Conservation (phyloP, 306 rosid species). For the Trifolium pratense region DNA sequence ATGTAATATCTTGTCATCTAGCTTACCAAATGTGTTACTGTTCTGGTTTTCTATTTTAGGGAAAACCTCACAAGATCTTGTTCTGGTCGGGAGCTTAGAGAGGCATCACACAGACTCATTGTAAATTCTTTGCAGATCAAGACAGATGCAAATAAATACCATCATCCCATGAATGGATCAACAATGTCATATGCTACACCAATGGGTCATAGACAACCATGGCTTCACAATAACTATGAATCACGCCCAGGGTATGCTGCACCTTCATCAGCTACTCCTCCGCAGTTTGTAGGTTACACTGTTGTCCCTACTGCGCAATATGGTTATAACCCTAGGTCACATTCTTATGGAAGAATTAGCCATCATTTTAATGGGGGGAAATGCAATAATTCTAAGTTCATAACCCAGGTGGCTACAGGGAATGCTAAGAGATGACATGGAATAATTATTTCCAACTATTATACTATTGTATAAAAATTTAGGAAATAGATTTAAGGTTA, state of each 20-base stretch:
- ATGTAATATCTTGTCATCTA: slow-evolving; percentile 24
- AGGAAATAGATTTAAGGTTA: too few relatives aligned
- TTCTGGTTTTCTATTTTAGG: slow-evolving; percentile 52
- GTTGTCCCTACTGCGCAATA: slow-evolving; percentile 40
- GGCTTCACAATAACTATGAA: slow-evolving; percentile 33
- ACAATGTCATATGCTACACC: slow-evolving; percentile 32
- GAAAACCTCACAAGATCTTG: slow-evolving; percentile 58
- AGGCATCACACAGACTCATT: slow-evolving; percentile 68
- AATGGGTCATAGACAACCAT: slow-evolving; percentile 39
- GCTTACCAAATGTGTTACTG: slow-evolving; percentile 1
- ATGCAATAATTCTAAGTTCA: neutral
- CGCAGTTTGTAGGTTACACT: slow-evolving; percentile 34
- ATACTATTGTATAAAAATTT: too few relatives aligned
- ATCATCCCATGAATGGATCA: too few relatives aligned
- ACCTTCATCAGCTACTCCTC: slow-evolving; percentile 42
- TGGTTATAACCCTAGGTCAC: slow-evolving; percentile 47
- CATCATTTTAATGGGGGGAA: slow-evolving; percentile 42
- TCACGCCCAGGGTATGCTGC: slow-evolving; percentile 43
- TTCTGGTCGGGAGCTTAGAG: slow-evolving; percentile 71
- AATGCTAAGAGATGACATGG: too few relatives aligned
- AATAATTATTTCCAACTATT: too few relatives aligned
- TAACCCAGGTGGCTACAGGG: too few relatives aligned
- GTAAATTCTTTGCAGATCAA: slow-evolving; percentile 64
- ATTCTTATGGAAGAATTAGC: slow-evolving; percentile 54
- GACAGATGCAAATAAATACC: slow-evolving; percentile 44